phyloP scores from a whole-genome alignment of 352 stramenopile genomes.

The Globisporangium cystogenes region DNA sequence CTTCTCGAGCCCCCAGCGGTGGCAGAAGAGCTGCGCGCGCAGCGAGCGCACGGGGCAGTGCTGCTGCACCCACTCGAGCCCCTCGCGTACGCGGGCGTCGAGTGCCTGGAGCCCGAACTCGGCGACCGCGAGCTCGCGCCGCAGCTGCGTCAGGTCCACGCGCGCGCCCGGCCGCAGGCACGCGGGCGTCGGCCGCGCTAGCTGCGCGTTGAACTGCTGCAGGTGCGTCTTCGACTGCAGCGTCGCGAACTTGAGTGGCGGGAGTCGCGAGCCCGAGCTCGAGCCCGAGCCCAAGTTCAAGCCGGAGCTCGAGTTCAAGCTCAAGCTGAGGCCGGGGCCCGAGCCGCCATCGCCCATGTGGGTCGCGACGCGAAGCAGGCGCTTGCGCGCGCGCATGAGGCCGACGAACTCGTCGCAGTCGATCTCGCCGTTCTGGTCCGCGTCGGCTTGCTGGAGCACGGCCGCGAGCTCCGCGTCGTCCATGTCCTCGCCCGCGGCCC shows the following conservation, averaged over 20 bases:
- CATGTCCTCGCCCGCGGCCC: constrained; percentile 62
- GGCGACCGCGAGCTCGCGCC: constrained; percentile 69
- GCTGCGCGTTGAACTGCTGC: constrained; percentile 35
- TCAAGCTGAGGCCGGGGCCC: constrained; percentile 13
- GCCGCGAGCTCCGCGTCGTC: constrained; percentile 65
- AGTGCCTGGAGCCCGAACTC: constrained; percentile 76
- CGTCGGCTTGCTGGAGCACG: constrained; percentile 62
- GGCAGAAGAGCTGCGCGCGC: constrained; percentile 80
- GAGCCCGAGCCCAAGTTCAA: constrained; percentile 3
- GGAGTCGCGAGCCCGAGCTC: not conserved
- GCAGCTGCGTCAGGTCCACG: constrained; percentile 51
- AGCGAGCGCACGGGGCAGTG: constrained; percentile 78
- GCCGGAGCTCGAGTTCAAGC: constrained; percentile 5
- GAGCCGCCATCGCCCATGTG: constrained; percentile 48
- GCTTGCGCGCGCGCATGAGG: constrained; percentile 75
- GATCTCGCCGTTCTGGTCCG: constrained; percentile 68
- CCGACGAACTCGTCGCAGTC: constrained; percentile 75
- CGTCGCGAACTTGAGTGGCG: constrained; percentile 51
- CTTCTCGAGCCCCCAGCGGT: constrained; percentile 83
- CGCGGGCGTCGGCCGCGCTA: constrained; percentile 42
- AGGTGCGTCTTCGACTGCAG: constrained; percentile 43
- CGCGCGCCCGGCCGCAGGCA: constrained; percentile 47
- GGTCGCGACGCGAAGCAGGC: constrained; percentile 62
- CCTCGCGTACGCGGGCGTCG: constrained; percentile 64
- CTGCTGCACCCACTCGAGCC: constrained; percentile 82